phyloP scores from a whole-genome alignment of 2,329 filamentous ascomycete species.

The Parafenestella ontariensis region DNA sequence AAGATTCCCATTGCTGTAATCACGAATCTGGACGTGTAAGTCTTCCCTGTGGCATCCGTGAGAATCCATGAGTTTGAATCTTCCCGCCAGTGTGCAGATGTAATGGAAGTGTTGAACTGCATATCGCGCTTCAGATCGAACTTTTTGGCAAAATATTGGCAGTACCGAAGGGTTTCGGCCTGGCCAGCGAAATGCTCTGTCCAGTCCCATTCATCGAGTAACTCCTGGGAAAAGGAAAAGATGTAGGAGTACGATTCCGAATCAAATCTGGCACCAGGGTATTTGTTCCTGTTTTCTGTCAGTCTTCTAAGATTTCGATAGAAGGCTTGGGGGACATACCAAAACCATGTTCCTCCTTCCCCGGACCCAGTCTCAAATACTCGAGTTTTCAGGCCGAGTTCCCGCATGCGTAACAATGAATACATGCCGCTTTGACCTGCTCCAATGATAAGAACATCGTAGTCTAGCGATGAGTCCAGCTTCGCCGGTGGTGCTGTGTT shows the following conservation, averaged over 20 bases:
- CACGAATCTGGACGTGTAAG: constrained; percentile 21
- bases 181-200: constrained; percentile 44
- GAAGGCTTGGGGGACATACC: constrained; percentile 16
- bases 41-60: constrained; percentile 17
- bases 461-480: constrained; percentile 23
- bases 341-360: constrained; percentile 49
- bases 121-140: constrained; percentile 48
- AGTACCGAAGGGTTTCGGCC: constrained; percentile 59
- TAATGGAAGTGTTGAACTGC: constrained; percentile 29
- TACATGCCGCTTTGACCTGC: constrained; percentile 48
- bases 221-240: constrained; percentile 52
- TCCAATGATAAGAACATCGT: constrained; percentile 38
- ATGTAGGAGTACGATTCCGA: constrained; percentile 57
- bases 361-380: constrained; percentile 44
- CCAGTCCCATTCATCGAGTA: constrained; percentile 54
- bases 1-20: constrained; percentile 32
- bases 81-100: constrained; percentile 19
- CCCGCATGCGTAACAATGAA: constrained; percentile 43
- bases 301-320: neutral
- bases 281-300: constrained; percentile 51
- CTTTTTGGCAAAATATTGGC: constrained; percentile 56
- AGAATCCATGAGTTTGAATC: constrained; percentile 26
- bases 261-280: constrained; percentile 58
- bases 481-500: constrained; percentile 10
- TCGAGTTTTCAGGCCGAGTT: constrained; percentile 36